A percentile compares a stretch with the other conserved stretches of the same genome.
These are phyloP conservation scores for Podaxis carcinomalis DNA, from an alignment of 768 basidiomycete species.

Conservation along the genomic window DNA sequence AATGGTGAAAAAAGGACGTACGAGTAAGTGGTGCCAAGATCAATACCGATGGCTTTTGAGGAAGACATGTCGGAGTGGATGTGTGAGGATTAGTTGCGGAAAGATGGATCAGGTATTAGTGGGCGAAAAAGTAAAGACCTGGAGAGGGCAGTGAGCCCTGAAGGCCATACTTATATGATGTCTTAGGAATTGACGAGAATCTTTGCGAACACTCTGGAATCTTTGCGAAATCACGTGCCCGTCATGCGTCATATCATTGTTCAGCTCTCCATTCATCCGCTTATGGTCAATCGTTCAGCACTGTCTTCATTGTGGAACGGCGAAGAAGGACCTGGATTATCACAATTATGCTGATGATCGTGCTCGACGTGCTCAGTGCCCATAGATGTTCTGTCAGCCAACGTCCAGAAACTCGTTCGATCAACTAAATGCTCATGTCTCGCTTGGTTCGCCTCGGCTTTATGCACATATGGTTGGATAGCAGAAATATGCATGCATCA, in stretches of 20 bases:
- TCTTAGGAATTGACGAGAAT: conserved; percentile 37
- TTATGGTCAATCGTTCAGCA: conserved; percentile 5
- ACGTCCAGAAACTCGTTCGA: too few relatives aligned
- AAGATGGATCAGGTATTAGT: conserved; percentile 15
- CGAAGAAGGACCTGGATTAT: conserved; percentile 6
- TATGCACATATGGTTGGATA: background rate
- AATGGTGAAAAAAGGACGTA: conserved; percentile 31
- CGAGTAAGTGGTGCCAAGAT: conserved; percentile 93
- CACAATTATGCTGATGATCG: conserved; percentile 15
- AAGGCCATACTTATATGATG: conserved; percentile 32
- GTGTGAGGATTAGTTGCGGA: conserved; percentile 9
- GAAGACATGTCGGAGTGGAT: conserved; percentile 38
- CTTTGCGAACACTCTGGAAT: conserved; percentile 44
- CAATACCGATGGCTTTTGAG: conserved; percentile 85
- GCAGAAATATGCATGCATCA: background rate
- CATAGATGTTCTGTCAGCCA: background rate
- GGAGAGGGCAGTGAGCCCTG: conserved; percentile 12
- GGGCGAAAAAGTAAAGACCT: conserved; percentile 18
- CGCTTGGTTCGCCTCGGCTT: too few relatives aligned
- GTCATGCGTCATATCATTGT: conserved; percentile 18
- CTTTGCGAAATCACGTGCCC: conserved; percentile 34
- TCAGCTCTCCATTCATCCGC: background rate
- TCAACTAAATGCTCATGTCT: too few relatives aligned
- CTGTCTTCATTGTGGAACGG: background rate
- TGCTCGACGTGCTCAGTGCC: background rate